Conservation (phyloP, 352 stramenopile genomes). For the Phytophthora vignae region DNA sequence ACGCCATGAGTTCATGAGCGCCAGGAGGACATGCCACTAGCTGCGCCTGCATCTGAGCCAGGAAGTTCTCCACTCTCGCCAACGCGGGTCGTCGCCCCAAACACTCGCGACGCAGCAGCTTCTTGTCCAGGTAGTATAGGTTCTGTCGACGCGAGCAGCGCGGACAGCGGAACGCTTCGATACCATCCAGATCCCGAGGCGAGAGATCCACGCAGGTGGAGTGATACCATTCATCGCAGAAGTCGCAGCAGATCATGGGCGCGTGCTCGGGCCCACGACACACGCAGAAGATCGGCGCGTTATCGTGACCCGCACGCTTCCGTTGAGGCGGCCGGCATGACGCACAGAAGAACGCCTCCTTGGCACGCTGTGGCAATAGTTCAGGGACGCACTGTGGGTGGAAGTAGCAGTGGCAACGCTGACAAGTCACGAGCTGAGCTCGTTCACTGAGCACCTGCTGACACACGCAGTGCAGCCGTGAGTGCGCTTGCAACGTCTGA, state of each 20-base stretch:
- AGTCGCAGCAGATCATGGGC: constrained; percentile 91
- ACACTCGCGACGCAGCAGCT: constrained; percentile 52
- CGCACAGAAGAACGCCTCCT: constrained; percentile 28
- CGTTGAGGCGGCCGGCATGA: constrained; percentile 25
- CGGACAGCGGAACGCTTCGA: constrained; percentile 80
- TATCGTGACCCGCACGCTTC: constrained; percentile 11
- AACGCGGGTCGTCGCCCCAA: constrained; percentile 61
- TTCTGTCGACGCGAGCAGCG: constrained; percentile 73
- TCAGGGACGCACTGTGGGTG: constrained; percentile 65
- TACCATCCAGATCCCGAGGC: constrained; percentile 55
- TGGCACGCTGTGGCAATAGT: constrained; percentile 15
- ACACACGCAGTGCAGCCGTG: constrained; percentile 69
- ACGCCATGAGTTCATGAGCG: constrained; percentile 59
- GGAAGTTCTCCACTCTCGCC: constrained; percentile 57
- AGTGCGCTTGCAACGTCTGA: constrained; percentile 33
- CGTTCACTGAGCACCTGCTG: constrained; percentile 70
- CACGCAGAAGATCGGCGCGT: constrained; percentile 66
- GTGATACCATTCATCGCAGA: constrained; percentile 91
- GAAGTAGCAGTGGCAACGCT: constrained; percentile 59
- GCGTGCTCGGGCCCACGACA: constrained; percentile 67
- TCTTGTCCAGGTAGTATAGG: constrained; percentile 76
- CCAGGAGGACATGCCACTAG: constrained; percentile 64
- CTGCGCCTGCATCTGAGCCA: constrained; percentile 61
- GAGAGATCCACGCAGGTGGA: constrained; percentile 71
- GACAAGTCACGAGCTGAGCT: constrained; percentile 58